Evolutionary conservation across 169 alveolate species (phyloP).

Genomic region (Plasmodium fragile): DNA sequence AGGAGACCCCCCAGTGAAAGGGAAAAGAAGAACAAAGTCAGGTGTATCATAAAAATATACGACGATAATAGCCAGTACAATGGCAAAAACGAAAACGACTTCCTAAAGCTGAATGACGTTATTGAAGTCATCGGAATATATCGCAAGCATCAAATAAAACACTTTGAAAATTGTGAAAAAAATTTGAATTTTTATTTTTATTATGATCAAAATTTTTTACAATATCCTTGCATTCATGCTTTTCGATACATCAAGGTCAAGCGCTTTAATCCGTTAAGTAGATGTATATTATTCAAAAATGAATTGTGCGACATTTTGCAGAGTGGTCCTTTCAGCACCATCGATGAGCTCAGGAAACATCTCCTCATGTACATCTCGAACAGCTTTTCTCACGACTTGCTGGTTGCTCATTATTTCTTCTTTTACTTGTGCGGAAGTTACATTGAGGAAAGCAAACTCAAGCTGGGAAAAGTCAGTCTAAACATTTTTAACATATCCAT

Average conservation of each 20-base stretch:
- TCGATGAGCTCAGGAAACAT: conserved; percentile 30
- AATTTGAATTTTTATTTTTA: conserved; percentile 60
- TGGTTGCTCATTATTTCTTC: conserved; percentile 62
- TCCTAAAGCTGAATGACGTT: conserved; percentile 63
- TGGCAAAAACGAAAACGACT: conserved; percentile 41
- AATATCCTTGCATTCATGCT: conserved; percentile 66
- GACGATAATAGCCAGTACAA: conserved; percentile 73
- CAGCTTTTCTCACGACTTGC: conserved; percentile 34
- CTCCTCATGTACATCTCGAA: conserved; percentile 39
- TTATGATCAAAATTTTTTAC: conserved; percentile 68
- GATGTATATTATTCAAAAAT: conserved; percentile 46
- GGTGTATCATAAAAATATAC: conserved; percentile 65
- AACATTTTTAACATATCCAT: conserved; percentile 29
- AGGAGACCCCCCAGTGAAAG: background rate
- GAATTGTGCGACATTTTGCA: conserved; percentile 42
- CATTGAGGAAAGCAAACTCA: conserved; percentile 52
- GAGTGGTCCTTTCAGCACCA: conserved; percentile 46
- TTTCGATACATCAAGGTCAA: conserved; percentile 64
- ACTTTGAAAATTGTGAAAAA: conserved; percentile 53
- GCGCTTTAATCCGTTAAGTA: conserved; percentile 55
- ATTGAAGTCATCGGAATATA: conserved; percentile 72
- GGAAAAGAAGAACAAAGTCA: conserved; percentile 13
- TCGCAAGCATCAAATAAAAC: conserved; percentile 65
- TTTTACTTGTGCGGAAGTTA: conserved; percentile 71
- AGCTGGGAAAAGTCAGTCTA: conserved; percentile 53